Base-by-base conservation (phyloP, 306 rosid species). In the Rubus parviflorus region DNA sequence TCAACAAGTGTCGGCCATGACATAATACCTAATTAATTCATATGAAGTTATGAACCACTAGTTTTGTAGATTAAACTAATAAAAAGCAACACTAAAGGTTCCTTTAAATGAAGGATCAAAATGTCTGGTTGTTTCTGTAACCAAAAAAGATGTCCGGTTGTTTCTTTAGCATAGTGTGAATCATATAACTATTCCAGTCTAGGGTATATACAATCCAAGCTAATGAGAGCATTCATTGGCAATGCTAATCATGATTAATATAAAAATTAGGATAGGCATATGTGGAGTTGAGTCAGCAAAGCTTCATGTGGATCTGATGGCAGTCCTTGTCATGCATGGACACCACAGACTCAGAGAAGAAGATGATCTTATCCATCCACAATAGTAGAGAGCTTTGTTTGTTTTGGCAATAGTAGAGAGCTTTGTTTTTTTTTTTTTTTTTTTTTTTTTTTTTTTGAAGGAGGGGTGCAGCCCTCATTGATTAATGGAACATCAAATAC, bases 261-360 rank as follows among this genome's bases (percentile, higher is more conserved):
- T 23, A n/a, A 54, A 72, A 41, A 30, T 30, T n/a, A 1, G 43
- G 68, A 54, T 23, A 57, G 41, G 46, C 20, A 16, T 8, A 57
- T 73, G 77, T 57, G 68, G 43, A 14, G 68, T 10, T 42, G 77
- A 56, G 77, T 42, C 77, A 57, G 66, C 54, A 42, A 57, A 73
- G 3, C 54, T 66, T 66, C 68, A 40, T 57, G 17, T 42, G 68
- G 38, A 57, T 73, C 53, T 22, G 68, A 53, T 42, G 43, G 17
- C 42, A 20, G 15, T 41, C 11, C 2, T 42, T 57, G 53, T 41
- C 67, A 41, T 25, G 41, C 67, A 41, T 25, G 41, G 30, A 35
- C 45, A 12, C 22, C 51, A 19, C 49, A 4, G 16, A 52, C n/a
- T 2, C n/a, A 60, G 11, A 54, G 66, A 73, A 6, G 52, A 30